A percentile compares a stretch with the other conserved stretches of the same genome.
These are phyloP conservation scores for Melampsora abietis-canadensis DNA, from an alignment of 1,284 basidiomycete genomes.

Conservation along the genomic window DNA sequence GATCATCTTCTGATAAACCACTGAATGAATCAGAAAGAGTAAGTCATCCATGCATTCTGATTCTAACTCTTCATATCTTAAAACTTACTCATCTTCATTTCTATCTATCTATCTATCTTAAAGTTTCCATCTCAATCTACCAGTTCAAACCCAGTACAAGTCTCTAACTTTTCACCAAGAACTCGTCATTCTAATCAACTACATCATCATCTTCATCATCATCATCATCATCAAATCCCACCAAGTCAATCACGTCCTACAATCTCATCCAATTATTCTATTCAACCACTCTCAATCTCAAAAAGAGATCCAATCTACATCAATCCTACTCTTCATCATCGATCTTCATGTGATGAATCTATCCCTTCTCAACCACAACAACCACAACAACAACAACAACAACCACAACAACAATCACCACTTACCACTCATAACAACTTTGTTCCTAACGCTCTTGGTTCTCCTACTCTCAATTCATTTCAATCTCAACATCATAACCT, in stretches of 20 bases:
- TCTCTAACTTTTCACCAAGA: conserved; percentile 16
- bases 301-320: background rate
- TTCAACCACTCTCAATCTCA: background rate
- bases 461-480: conserved; percentile 7
- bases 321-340: background rate
- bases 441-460: too few relatives aligned
- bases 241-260: background rate
- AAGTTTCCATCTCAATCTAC: background rate
- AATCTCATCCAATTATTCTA: background rate
- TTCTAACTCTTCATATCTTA: too few relatives aligned
- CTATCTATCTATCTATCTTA: background rate
- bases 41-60: too few relatives aligned
- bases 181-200: conserved; percentile 4
- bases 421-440: too few relatives aligned
- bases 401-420: background rate
- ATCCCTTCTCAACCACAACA: background rate
- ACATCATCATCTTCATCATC: background rate
- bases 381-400: too few relatives aligned
- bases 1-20: too few relatives aligned
- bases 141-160: too few relatives aligned
- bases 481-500: conserved; percentile 3
- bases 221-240: background rate
- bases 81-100: too few relatives aligned
- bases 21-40: too few relatives aligned
- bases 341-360: conserved; percentile 1